Percentiles rank a stretch among this genome's conserved stretches.
Evolutionary conservation across 495 filamentous ascomycete species (phyloP).

Genomic region (Stereocaulon alpinum): DNA sequence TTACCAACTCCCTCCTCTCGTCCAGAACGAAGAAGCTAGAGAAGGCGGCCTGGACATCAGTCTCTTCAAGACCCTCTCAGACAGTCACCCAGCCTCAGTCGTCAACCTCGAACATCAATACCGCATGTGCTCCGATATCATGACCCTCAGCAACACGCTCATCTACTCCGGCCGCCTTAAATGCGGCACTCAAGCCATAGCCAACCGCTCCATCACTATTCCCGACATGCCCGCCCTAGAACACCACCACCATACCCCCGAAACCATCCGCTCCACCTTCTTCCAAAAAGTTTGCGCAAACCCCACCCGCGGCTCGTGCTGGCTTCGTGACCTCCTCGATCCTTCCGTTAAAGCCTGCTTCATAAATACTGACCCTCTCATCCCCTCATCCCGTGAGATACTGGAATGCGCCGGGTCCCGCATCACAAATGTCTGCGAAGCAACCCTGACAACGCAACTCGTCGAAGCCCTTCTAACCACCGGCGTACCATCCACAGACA

Average conservation of each 20-base stretch:
- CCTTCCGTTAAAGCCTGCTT: constrained; percentile 66
- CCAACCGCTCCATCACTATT: constrained; percentile 48
- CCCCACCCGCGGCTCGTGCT: constrained; percentile 49
- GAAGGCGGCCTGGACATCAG: constrained; percentile 84
- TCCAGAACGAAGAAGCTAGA: constrained; percentile 80
- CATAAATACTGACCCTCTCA: constrained; percentile 74
- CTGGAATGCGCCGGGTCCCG: constrained; percentile 63
- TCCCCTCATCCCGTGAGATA: constrained; percentile 53
- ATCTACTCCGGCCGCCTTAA: constrained; percentile 86
- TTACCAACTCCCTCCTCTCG: constrained; percentile 86
- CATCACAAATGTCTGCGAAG: constrained; percentile 76
- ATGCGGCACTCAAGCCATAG: constrained; percentile 72
- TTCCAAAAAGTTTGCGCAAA: constrained; percentile 41
- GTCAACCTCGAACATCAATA: constrained; percentile 92
- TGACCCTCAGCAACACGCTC: constrained; percentile 83
- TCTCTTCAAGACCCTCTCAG: constrained; percentile 85
- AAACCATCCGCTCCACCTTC: constrained; percentile 26
- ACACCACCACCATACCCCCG: constrained; percentile 42
- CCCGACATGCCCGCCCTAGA: constrained; percentile 52
- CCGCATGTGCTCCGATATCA: constrained; percentile 94
- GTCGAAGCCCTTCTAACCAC: constrained; percentile 64
- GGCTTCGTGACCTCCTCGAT: constrained; percentile 67
- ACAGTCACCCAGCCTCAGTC: constrained; percentile 74
- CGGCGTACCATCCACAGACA: constrained; percentile 63
- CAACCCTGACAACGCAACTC: constrained; percentile 61